Evolutionary conservation across 2,329 filamentous ascomycete species (phyloP).

Genomic region (Venturiaceae sp.): DNA sequence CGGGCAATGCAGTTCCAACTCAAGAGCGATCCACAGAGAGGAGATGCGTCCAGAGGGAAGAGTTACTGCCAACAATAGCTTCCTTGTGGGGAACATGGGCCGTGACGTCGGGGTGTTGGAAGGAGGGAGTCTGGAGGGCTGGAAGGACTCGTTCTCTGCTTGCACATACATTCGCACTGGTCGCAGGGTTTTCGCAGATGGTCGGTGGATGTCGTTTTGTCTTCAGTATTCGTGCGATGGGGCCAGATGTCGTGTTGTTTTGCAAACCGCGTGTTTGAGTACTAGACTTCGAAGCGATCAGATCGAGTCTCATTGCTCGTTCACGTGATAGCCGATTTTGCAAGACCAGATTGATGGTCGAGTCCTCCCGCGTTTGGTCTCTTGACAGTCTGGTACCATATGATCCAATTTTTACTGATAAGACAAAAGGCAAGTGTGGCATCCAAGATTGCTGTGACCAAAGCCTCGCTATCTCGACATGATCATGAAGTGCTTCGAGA

Average conservation of each 20-base stretch:
- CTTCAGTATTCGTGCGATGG: not conserved
- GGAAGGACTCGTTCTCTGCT: not conserved
- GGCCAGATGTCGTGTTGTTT: not conserved
- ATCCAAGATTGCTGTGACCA: too few species aligned
- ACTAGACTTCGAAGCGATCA: too few species aligned
- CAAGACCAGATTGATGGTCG: not conserved
- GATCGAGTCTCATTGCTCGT: too few species aligned
- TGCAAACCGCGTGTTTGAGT: not conserved
- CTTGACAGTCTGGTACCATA: not conserved
- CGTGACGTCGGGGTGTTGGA: not conserved
- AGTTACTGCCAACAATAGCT: not conserved
- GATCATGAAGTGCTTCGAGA: too few species aligned
- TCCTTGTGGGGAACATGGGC: not conserved
- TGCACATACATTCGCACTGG: not conserved
- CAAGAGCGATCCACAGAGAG: not conserved
- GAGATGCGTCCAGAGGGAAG: not conserved
- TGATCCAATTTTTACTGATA: too few species aligned
- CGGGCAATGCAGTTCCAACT: not conserved
- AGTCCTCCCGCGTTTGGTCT: not conserved
- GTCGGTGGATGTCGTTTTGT: not conserved
- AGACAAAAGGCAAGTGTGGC: too few species aligned
- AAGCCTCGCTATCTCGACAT: too few species aligned
- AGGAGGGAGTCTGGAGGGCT: not conserved
- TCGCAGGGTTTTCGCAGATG: not conserved
- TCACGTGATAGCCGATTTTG: not conserved